These are phyloP conservation scores for Sphagnum magellanicum DNA, from an alignment of 228 moss, liverwort and hornwort genomes.

Conservation along the genomic window DNA sequence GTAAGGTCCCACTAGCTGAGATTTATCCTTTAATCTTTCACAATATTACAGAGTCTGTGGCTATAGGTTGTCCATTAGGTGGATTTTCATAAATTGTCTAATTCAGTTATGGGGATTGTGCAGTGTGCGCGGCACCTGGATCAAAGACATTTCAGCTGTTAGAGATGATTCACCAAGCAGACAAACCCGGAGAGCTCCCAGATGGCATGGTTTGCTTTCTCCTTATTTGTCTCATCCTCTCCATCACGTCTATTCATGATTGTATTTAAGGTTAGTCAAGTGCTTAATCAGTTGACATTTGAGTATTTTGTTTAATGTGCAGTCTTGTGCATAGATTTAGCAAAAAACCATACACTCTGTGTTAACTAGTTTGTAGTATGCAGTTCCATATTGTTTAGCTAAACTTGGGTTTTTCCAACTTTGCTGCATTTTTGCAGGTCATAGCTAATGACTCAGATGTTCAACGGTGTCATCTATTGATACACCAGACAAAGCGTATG, in stretches of 20 bases:
- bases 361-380: no score
- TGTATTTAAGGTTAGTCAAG: no score
- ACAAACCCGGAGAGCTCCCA: conserved; percentile 63
- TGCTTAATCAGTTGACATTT: no score
- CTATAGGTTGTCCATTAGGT: no score
- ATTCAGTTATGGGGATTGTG: conserved; percentile 3
- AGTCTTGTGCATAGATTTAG: no score
- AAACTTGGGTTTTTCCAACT: background rate
- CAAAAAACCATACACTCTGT: no score
- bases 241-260: no score
- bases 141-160: conserved; percentile 97
- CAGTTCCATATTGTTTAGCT: no score
- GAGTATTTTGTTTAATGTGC: no score
- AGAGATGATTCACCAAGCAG: conserved; percentile 91
- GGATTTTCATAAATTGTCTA: background rate
- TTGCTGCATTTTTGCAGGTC: conserved; percentile 45
- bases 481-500: conserved; percentile 99
- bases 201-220: conserved; percentile 69
- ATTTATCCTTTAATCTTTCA: no score
- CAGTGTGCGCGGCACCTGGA: conserved; percentile 99
- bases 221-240: background rate
- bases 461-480: conserved; percentile 90
- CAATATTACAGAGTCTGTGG: no score
- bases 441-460: conserved; percentile 97
- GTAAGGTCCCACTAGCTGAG: no score